phyloP scores from a whole-genome alignment of 257 asterid species.

The Henckelia pumila region DNA sequence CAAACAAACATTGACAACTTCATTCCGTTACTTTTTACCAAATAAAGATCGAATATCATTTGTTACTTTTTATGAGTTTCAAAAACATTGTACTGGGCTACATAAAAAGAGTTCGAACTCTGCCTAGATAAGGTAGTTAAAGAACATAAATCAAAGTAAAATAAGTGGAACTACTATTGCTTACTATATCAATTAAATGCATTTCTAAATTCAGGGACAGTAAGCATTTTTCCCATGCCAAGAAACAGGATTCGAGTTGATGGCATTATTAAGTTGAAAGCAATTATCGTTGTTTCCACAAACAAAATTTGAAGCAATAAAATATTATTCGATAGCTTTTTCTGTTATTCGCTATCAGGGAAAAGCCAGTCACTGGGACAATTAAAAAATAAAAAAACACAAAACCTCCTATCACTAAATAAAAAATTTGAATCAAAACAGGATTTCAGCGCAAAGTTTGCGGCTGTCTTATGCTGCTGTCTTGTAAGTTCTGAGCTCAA shows the following conservation, averaged over 20 bases:
- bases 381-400: background rate
- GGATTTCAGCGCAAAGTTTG: background rate
- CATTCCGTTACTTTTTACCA: conserved; percentile 14
- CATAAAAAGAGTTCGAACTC: background rate
- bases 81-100: background rate
- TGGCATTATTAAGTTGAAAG: conserved; percentile 9
- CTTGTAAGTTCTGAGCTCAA: background rate
- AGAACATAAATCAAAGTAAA: conserved; percentile 11
- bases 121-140: conserved; percentile 9
- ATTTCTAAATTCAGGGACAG: conserved; percentile 9
- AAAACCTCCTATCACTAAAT: conserved; percentile 13
- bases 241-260: conserved; percentile 8
- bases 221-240: background rate
- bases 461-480: background rate
- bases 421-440: conserved; percentile 16
- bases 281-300: conserved; percentile 1
- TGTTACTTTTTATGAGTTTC: background rate
- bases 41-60: background rate
- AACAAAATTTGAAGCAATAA: conserved; percentile 14
- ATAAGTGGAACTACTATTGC: conserved; percentile 7
- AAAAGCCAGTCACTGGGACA: conserved; percentile 14
- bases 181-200: background rate
- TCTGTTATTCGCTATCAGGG: background rate
- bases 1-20: conserved; percentile 18
- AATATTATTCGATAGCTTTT: conserved; percentile 8